These are phyloP conservation scores for Rubroshorea leprosula DNA, from an alignment of 345 rosid species.

Conservation along the genomic window DNA sequence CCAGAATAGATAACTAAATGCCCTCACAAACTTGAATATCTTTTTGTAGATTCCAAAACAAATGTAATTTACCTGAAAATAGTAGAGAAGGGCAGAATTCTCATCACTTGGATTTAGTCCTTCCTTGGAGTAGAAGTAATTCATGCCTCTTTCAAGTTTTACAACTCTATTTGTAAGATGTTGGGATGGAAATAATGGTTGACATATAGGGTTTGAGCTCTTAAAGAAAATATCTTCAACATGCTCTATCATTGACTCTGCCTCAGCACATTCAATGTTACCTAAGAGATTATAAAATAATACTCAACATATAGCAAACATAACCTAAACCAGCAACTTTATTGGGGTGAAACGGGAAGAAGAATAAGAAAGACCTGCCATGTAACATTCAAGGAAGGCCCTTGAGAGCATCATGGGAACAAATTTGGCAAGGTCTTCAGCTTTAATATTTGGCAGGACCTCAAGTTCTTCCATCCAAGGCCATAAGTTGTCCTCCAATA, in stretches of 20 bases:
- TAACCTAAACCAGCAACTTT: too few species aligned
- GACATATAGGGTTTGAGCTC: too few species aligned
- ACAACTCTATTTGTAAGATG: slow-evolving; percentile 72
- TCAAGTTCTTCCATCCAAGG: slow-evolving; percentile 75
- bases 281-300: slow-evolving; percentile 37
- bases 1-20: too few species aligned
- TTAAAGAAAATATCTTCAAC: too few species aligned
- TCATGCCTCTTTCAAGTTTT: slow-evolving; percentile 59
- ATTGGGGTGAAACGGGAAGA: too few species aligned
- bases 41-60: not conserved
- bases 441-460: slow-evolving; percentile 49
- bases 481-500: slow-evolving; percentile 63
- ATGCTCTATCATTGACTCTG: slow-evolving; percentile 68
- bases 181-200: slow-evolving; percentile 70
- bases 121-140: slow-evolving; percentile 45
- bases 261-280: slow-evolving; percentile 61
- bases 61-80: slow-evolving; percentile 62
- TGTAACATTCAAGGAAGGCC: slow-evolving; percentile 68
- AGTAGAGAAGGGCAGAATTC: slow-evolving; percentile 76
- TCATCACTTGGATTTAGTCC: slow-evolving; percentile 81
- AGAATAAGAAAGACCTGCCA: slow-evolving; percentile 46
- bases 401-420: too few species aligned
- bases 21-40: not conserved
- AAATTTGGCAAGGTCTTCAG: slow-evolving; percentile 69
- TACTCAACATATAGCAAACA: not conserved